phyloP scores from a whole-genome alignment of 768 basidiomycete genomes.

The Leccinellum rugosiceps region DNA sequence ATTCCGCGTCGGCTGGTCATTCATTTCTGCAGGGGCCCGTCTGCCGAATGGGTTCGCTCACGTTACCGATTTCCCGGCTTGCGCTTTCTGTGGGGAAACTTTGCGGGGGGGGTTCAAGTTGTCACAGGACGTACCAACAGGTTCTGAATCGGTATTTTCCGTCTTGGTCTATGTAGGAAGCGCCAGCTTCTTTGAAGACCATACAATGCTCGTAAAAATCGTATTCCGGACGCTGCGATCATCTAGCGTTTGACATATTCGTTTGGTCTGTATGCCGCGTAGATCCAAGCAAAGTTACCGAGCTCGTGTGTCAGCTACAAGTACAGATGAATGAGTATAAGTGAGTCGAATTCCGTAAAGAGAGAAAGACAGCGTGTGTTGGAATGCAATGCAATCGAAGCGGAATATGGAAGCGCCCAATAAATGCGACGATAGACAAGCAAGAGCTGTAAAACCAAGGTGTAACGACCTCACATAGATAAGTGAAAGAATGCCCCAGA shows the following conservation, averaged over 20 bases:
- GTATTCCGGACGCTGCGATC: constrained; percentile 1
- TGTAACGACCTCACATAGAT: constrained; percentile 15
- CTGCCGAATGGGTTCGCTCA: neutral
- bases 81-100: neutral
- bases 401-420: constrained; percentile 8
- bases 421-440: constrained; percentile 14
- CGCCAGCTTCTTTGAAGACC: neutral
- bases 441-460: constrained; percentile 3
- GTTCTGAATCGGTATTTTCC: neutral
- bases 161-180: neutral
- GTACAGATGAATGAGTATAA: constrained; percentile 23
- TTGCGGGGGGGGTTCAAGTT: neutral
- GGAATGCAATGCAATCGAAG: constrained; percentile 7
- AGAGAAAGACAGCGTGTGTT: neutral
- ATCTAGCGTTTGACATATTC: constrained; percentile 4
- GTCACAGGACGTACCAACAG: neutral
- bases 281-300: constrained; percentile 22
- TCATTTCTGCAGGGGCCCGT: neutral
- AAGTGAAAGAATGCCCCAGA: constrained; percentile 4
- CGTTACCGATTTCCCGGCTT: neutral
- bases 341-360: constrained; percentile 8
- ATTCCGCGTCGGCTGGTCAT: neutral
- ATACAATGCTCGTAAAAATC: neutral
- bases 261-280: constrained; percentile 7
- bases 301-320: constrained; percentile 14